These are phyloP conservation scores for Prototheca wickerhamii DNA, from an alignment of 163 green algal genomes.

Conservation along the genomic window DNA sequence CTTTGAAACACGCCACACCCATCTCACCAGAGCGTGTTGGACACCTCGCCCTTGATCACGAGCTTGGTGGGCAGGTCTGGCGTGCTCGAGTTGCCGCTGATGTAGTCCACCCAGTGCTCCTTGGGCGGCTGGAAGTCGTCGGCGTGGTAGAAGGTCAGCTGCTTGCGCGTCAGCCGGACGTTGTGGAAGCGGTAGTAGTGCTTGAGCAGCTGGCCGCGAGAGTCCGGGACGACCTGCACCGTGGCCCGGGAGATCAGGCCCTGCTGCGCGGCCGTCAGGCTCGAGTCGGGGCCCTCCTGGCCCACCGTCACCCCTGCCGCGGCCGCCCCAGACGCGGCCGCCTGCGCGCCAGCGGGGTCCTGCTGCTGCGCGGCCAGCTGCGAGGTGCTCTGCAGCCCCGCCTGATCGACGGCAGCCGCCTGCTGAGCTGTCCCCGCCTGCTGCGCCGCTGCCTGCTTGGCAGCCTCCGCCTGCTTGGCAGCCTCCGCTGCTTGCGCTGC, in stretches of 20 bases:
- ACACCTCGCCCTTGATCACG: slow-evolving; percentile 32
- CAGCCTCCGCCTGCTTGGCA: too few relatives aligned
- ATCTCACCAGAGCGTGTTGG: slow-evolving; percentile 1
- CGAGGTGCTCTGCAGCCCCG: too few relatives aligned
- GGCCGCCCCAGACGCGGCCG: not conserved
- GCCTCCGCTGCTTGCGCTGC: too few relatives aligned
- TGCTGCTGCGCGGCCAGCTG: too few relatives aligned
- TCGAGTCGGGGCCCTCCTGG: not conserved
- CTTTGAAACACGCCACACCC: too few relatives aligned
- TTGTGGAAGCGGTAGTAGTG: slow-evolving; percentile 31
- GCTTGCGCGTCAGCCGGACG: slow-evolving; percentile 19
- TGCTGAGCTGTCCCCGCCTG: too few relatives aligned
- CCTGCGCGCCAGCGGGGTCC: too few relatives aligned
- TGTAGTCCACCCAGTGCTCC: slow-evolving; percentile 30
- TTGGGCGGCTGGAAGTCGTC: slow-evolving; percentile 10
- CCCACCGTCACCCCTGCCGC: not conserved
- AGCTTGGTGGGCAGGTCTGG: slow-evolving; percentile 26
- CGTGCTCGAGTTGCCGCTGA: slow-evolving; percentile 23
- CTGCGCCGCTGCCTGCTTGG: too few relatives aligned
- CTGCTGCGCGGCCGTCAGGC: not conserved
- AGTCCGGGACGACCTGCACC: slow-evolving; percentile 8
- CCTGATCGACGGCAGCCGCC: too few relatives aligned
- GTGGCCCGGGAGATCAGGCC: slow-evolving; percentile 6
- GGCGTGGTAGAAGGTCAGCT: slow-evolving; percentile 17
- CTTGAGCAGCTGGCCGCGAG: slow-evolving; percentile 16